Evolutionary conservation across 495 filamentous ascomycete genomes (phyloP).

Genomic region (Immersiella caudata): DNA sequence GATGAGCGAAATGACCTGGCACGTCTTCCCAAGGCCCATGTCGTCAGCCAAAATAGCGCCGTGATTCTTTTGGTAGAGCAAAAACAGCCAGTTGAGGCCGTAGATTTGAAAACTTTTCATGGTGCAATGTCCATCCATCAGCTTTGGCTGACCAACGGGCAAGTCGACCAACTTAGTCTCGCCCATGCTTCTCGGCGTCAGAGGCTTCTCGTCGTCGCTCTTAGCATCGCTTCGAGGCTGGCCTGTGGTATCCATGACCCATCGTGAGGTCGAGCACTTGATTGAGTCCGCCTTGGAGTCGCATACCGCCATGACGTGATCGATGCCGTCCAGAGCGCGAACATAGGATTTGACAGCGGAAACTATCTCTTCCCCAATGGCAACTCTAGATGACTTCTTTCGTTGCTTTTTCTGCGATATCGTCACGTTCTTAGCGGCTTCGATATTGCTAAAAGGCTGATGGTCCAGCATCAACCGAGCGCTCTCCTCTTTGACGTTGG

Average conservation of each 20-base stretch:
- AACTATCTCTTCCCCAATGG: conserved; percentile 46
- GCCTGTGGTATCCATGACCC: conserved; percentile 78
- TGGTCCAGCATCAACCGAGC: conserved; percentile 66
- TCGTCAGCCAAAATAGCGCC: conserved; percentile 94
- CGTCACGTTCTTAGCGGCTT: conserved; percentile 64
- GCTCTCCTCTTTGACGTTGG: conserved; percentile 66
- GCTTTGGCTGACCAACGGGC: conserved; percentile 61
- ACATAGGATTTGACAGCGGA: conserved; percentile 37
- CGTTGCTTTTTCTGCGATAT: conserved; percentile 43
- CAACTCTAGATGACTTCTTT: conserved; percentile 38
- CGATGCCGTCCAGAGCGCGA: conserved; percentile 64
- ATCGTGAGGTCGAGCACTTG: conserved; percentile 68
- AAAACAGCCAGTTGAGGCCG: conserved; percentile 88
- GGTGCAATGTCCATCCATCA: conserved; percentile 68
- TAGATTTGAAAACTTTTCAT: conserved; percentile 94
- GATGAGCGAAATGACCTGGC: conserved; percentile 91
- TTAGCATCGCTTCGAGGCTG: conserved; percentile 30
- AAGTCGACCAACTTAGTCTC: conserved; percentile 32
- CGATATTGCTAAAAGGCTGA: conserved; percentile 68
- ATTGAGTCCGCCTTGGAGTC: conserved; percentile 70
- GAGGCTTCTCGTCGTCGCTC: conserved; percentile 31
- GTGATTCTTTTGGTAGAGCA: conserved; percentile 75
- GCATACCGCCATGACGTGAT: conserved; percentile 72
- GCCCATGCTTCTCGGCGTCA: conserved; percentile 35
- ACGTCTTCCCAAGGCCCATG: conserved; percentile 98